Evolutionary conservation across 768 basidiomycete genomes (phyloP), one percentile per base, ranked within the genome.

Genomic region (Mrakia hoshinonis): DNA sequence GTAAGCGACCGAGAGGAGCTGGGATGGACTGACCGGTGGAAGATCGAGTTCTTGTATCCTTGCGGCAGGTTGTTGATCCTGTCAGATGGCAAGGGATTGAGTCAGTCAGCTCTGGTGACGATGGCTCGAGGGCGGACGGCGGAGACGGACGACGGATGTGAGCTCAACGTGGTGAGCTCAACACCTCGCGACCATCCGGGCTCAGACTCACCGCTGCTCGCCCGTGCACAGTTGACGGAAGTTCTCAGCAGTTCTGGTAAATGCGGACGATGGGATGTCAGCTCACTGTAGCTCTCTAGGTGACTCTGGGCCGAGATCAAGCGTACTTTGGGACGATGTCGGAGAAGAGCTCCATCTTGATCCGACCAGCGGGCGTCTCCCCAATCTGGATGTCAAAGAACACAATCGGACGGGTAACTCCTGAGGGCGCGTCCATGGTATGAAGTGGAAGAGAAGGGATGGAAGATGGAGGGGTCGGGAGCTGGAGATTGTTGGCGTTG

Each of bases 351-450:
- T 99, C 95, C 87, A 99, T 95, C 82, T 97, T 98, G 75, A 99
- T 84, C 39, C 96, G 82, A 20, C 94, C 95, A 3, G 92, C 92
- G 39, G 91, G 91, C 0, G 93, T 97, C 81, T 98, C 95, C 54
- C 96, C 96, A 62, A 99, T 97, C 62, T 90, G 86, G 73, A 98
- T 83, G 78, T 99, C 96, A 87, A 99, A 94, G 79, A 99, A 99
- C 69, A 96, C 93, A 60, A 99, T 82, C 0, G 96, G 95, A 22
- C 95, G 60, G 5, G 72, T 73, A 9, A 63, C 49, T 60, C 72
- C 72, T 26, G 70, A 64, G n/a, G 70, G 70, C 29, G 70, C 55
- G 55, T 72, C 70, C 51, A 72, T 47, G 31, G n/a, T n/a, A 38
- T 55, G 43, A 60, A 48, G 24, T n/a, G 43, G 7, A n/a, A 31